Conservation (phyloP, 208 protist species). For the Crithidia expoeki region DNA sequence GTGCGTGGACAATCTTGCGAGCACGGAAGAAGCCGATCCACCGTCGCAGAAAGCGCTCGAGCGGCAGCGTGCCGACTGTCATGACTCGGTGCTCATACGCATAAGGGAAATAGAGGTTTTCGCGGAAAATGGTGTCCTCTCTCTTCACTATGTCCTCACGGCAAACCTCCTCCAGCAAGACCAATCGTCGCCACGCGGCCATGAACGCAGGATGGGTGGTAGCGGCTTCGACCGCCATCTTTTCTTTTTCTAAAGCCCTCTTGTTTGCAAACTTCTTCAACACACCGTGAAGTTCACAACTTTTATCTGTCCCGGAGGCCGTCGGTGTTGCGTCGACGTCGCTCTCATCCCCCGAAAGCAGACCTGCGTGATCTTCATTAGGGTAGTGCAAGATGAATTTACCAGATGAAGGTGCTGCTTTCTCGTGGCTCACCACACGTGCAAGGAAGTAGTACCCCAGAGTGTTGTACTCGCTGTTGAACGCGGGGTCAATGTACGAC, state of each 20-base stretch:
- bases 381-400: background rate
- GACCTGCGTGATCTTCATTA: background rate
- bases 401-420: background rate
- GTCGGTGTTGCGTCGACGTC: background rate
- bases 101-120: background rate
- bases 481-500: background rate
- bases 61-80: conserved; percentile 34
- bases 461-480: conserved; percentile 5
- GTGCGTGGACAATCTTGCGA: conserved; percentile 21
- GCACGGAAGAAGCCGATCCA: conserved; percentile 47
- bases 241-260: background rate
- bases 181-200: conserved; percentile 1
- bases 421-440: background rate
- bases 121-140: conserved; percentile 22
- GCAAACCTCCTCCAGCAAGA: conserved; percentile 40
- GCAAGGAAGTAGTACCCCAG: conserved; percentile 6
- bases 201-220: conserved; percentile 12
- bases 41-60: conserved; percentile 36
- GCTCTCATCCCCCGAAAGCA: background rate
- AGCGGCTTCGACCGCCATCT: background rate
- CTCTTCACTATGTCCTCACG: conserved; percentile 36
- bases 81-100: conserved; percentile 38
- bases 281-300: background rate
- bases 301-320: background rate
- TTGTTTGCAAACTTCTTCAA: background rate